These are phyloP conservation scores for Primulina tabacum DNA, from an alignment of 257 asterid genomes.

Conservation along the genomic window DNA sequence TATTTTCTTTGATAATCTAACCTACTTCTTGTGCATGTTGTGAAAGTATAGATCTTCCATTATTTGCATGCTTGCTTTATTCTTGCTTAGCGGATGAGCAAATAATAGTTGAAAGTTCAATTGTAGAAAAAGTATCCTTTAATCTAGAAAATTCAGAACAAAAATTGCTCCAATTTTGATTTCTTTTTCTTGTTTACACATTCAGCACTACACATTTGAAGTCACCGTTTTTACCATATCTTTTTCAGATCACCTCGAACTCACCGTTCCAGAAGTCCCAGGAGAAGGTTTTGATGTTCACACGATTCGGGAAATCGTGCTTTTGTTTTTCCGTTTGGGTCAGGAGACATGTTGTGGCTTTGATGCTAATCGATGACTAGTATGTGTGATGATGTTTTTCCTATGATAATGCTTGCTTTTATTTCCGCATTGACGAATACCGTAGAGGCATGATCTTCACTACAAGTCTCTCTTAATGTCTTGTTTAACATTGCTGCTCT, in stretches of 20 bases:
- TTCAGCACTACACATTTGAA: too few species aligned
- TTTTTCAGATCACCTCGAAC: constrained; percentile 74
- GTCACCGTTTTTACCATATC: not conserved
- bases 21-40: not conserved
- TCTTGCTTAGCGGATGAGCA: not conserved
- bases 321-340: not conserved
- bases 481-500: not conserved
- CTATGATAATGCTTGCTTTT: not conserved
- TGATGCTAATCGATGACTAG: not conserved
- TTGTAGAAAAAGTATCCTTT: not conserved
- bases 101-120: not conserved
- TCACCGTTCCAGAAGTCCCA: constrained; percentile 89
- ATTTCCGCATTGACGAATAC: not conserved
- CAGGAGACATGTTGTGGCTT: not conserved
- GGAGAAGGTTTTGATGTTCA: constrained; percentile 58
- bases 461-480: not conserved
- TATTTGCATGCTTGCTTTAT: not conserved
- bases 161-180: too few species aligned
- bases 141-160: constrained; percentile 1
- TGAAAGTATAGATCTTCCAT: not conserved
- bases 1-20: not conserved
- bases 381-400: not conserved
- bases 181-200: too few species aligned
- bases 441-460: not conserved
- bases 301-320: not conserved